Evolutionary conservation across 306 rosid genomes (phyloP), one percentile per base, ranked within the genome.

Genomic region (Morella rubra): DNA sequence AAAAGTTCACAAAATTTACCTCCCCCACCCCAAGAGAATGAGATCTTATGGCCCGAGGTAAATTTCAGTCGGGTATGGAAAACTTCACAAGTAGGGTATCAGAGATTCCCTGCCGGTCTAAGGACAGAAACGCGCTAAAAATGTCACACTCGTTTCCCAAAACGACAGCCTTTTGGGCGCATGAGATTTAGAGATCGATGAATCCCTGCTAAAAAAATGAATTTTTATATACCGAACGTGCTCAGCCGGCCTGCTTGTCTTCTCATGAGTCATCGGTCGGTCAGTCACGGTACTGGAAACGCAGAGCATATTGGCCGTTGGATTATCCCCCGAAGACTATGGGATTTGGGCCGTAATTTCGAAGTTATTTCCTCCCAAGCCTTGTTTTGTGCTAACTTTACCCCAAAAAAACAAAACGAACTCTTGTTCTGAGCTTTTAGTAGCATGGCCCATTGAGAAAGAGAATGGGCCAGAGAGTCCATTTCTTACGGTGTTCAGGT

Each of bases 81-180:
- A n/a, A n/a, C n/a, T 6, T 8, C 5, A 40, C 44, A 16, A 55
- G 61, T 77, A 84, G 82, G 76, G 55, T 60, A 54, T 73, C 84
- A 73, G 77, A 84, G 84, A 80, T 80, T 84, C 84, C 41, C 69
- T 56, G 40, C 80, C 80, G 42, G 70, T 62, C 71, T 64, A 50
- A 68, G 40, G 74, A 80, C 68, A 75, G 37, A 32, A 32, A 32
- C 37, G 0, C 37, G 37, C 37, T 32, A 32, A 32, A 32, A 32
- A 32, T 32, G 37, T 32, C 37, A 40, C 72, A 3, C 73, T 24
- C 32, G 71, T 12, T 15, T 59, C 62, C 75, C 76, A 81, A 61
- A 61, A 76, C 64, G 19, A 13, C 27, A 4, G 6, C 15, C 27
- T 59, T 76, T 13, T 65, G 16, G 8, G 68, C 73, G 67, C 41